phyloP scores from a whole-genome alignment of 495 filamentous ascomycete species.

The Gamarada debralockiae region DNA sequence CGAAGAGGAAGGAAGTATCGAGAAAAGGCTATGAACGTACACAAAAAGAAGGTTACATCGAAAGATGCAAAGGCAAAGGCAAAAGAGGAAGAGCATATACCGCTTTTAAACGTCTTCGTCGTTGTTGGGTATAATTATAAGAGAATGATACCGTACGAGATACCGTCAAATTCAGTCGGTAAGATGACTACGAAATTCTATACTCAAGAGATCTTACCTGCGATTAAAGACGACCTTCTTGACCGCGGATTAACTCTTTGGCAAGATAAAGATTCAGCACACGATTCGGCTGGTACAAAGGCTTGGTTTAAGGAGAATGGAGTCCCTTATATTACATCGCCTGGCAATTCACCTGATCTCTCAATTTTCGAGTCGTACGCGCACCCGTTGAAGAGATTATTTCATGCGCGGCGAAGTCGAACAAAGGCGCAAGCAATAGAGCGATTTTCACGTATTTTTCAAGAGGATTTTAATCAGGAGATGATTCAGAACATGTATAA shows the following conservation, averaged over 20 bases:
- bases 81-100: constrained; percentile 8
- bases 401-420: neutral
- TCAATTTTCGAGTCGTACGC: constrained; percentile 6
- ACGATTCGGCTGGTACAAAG: neutral
- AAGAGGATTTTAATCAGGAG: neutral
- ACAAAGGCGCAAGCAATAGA: neutral
- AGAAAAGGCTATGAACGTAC: constrained; percentile 1
- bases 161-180: constrained; percentile 6
- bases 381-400: neutral
- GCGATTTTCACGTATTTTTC: neutral
- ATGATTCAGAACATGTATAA: neutral
- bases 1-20: neutral
- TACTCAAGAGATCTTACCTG: neutral
- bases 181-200: constrained; percentile 9
- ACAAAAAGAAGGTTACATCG: constrained; percentile 9
- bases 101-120: constrained; percentile 8
- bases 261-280: constrained; percentile 6
- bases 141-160: constrained; percentile 1
- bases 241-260: constrained; percentile 4
- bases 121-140: constrained; percentile 7
- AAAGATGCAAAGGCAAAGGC: constrained; percentile 14
- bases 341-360: constrained; percentile 5
- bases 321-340: neutral
- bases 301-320: constrained; percentile 2
- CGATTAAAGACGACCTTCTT: neutral